A percentile compares a stretch with the other conserved stretches of the same genome.
These are phyloP conservation scores for Byssochlamys sp. DNA, from an alignment of 2,329 filamentous ascomycete genomes.

Conservation along the genomic window DNA sequence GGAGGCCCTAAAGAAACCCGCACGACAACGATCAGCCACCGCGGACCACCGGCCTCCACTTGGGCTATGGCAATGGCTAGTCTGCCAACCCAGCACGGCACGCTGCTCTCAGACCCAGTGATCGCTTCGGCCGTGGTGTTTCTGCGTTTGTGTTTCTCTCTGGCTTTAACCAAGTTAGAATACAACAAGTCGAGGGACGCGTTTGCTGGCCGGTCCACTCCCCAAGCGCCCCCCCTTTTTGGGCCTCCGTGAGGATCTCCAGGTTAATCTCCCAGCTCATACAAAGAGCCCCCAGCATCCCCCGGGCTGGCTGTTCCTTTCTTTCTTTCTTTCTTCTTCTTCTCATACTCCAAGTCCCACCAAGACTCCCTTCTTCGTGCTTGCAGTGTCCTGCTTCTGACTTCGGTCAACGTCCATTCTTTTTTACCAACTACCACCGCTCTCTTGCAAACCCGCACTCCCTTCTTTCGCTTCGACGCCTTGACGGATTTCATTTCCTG, in stretches of 20 bases:
- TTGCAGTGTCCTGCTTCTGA: constrained; percentile 29
- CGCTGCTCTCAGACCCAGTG: neutral
- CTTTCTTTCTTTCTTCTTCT: constrained; percentile 13
- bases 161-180: too few relatives aligned
- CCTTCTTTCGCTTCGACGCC: constrained; percentile 17
- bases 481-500: constrained; percentile 21
- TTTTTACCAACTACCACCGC: constrained; percentile 27
- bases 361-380: constrained; percentile 17
- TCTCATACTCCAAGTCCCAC: constrained; percentile 20
- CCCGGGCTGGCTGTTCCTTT: constrained; percentile 5
- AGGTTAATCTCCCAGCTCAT: constrained; percentile 31
- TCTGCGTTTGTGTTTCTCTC: too few relatives aligned
- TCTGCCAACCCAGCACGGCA: neutral
- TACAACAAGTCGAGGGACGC: too few relatives aligned
- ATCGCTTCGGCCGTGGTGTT: neutral
- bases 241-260: constrained; percentile 14
- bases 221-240: constrained; percentile 3
- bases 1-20: neutral
- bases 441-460: constrained; percentile 19
- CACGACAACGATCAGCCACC: neutral
- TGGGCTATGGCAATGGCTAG: neutral
- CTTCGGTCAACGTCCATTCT: constrained; percentile 37
- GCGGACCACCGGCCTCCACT: neutral
- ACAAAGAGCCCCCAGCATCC: constrained; percentile 24
- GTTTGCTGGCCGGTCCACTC: constrained; percentile 1